Evolutionary conservation across 345 rosid species (phyloP).

Genomic region (Melastoma malabathricum): DNA sequence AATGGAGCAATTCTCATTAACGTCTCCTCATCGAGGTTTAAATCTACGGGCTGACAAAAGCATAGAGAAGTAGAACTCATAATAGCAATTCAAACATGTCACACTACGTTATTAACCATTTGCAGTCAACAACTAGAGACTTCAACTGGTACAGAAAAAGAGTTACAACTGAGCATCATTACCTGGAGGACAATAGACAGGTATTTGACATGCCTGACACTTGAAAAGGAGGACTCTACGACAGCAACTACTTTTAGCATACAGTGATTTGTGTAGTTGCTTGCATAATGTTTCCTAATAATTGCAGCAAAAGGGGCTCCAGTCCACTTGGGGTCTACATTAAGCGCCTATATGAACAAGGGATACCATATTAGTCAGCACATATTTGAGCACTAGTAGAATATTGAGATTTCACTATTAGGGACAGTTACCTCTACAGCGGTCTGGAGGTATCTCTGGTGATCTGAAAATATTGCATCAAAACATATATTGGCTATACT

Average conservation of each 20-base stretch:
- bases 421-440: constrained; percentile 42
- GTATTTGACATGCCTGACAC: constrained; percentile 65
- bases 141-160: constrained; percentile 1
- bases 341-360: constrained; percentile 41
- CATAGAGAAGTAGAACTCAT: constrained; percentile 9
- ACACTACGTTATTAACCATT: background rate
- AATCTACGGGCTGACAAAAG: constrained; percentile 56
- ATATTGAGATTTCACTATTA: background rate
- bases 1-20: constrained; percentile 73
- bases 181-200: constrained; percentile 78
- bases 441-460: constrained; percentile 56
- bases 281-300: constrained; percentile 64
- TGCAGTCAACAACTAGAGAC: background rate
- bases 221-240: constrained; percentile 47
- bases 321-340: constrained; percentile 61
- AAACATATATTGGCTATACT: constrained; percentile 50
- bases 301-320: constrained; percentile 85
- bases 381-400: background rate
- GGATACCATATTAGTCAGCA: background rate
- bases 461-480: constrained; percentile 46
- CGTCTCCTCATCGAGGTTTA: constrained; percentile 87
- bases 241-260: constrained; percentile 39
- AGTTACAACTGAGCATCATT: constrained; percentile 3
- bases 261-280: constrained; percentile 34
- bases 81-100: constrained; percentile 1